These are phyloP conservation scores for Candida ascalaphidarum DNA, from an alignment of 805 yeast genomes.

Conservation along the genomic window DNA sequence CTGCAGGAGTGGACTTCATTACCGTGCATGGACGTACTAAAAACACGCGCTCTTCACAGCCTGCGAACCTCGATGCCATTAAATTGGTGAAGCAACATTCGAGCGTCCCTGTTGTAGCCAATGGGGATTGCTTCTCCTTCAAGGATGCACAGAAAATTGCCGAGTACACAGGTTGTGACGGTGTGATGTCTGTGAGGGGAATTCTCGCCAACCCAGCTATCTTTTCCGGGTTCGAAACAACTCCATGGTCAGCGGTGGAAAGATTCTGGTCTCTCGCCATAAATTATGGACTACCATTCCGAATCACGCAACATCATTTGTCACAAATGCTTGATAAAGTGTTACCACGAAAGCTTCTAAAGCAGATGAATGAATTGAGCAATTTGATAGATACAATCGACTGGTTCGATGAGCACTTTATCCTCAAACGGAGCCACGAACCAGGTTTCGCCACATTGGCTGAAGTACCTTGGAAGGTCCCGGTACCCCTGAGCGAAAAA, in stretches of 20 bases:
- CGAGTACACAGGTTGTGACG: slow-evolving; percentile 68
- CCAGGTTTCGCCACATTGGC: slow-evolving; percentile 51
- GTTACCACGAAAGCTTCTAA: slow-evolving; percentile 20
- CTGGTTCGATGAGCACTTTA: slow-evolving; percentile 71
- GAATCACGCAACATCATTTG: slow-evolving; percentile 80
- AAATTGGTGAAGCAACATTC: slow-evolving; percentile 48
- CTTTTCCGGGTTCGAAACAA: slow-evolving; percentile 60
- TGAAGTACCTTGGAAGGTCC: too few species aligned
- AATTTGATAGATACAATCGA: slow-evolving; percentile 61
- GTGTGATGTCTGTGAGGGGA: slow-evolving; percentile 95
- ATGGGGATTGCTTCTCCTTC: slow-evolving; percentile 82
- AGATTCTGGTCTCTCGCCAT: slow-evolving; percentile 70
- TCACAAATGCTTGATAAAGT: slow-evolving; percentile 73
- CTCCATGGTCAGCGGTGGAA: slow-evolving; percentile 93
- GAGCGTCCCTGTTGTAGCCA: slow-evolving; percentile 81
- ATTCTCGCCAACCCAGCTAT: slow-evolving; percentile 78
- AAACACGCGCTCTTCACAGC: slow-evolving; percentile 74
- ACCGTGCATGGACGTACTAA: slow-evolving; percentile 92
- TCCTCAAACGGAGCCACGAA: slow-evolving; percentile 59
- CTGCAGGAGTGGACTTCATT: slow-evolving; percentile 86
- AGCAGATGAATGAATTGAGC: slow-evolving; percentile 53
- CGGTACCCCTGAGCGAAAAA: too few species aligned
- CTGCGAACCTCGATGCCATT: slow-evolving; percentile 81
- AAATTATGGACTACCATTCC: slow-evolving; percentile 77
- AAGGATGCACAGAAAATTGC: slow-evolving; percentile 60